A percentile compares a stretch with the other conserved stretches of the same genome.
These are phyloP conservation scores for Aspergillus flavus DNA, from an alignment of 2,329 filamentous ascomycete genomes.

Conservation along the genomic window DNA sequence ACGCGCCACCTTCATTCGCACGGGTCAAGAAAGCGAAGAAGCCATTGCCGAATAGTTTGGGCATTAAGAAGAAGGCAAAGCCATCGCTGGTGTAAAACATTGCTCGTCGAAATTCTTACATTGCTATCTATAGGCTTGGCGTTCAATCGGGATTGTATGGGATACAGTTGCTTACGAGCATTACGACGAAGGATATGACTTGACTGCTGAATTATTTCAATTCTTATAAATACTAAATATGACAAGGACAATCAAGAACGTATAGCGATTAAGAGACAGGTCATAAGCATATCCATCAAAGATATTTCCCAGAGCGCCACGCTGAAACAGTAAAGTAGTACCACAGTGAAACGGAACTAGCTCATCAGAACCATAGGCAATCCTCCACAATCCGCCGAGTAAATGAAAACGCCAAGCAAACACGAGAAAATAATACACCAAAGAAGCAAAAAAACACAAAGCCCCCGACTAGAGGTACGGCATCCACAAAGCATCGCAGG, in stretches of 20 bases:
- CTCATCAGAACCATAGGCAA: constrained; percentile 9
- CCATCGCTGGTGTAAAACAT: constrained; percentile 47
- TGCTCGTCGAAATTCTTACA: background rate
- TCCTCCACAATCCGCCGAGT: constrained; percentile 7
- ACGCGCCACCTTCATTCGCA: constrained; percentile 66
- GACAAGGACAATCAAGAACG: constrained; percentile 9
- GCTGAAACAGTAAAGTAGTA: constrained; percentile 23
- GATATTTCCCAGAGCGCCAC: constrained; percentile 25
- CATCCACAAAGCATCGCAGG: constrained; percentile 96
- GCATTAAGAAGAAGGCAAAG: constrained; percentile 87
- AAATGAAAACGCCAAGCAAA: constrained; percentile 20
- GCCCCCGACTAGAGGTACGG: constrained; percentile 69
- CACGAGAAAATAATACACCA: constrained; percentile 16
- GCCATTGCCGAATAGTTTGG: constrained; percentile 71
- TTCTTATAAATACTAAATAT: constrained; percentile 12
- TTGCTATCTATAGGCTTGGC: constrained; percentile 9
- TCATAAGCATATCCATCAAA: constrained; percentile 20
- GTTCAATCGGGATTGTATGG: constrained; percentile 10
- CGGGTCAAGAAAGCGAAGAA: constrained; percentile 85
- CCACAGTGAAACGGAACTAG: constrained; percentile 2
- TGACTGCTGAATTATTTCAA: background rate
- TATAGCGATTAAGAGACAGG: constrained; percentile 15
- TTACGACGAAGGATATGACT: background rate
- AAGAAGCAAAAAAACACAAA: constrained; percentile 9
- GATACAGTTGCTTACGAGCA: constrained; percentile 3